These are phyloP conservation scores for Psophocarpus tetragonolobus DNA, from an alignment of 306 rosid species.

Conservation along the genomic window DNA sequence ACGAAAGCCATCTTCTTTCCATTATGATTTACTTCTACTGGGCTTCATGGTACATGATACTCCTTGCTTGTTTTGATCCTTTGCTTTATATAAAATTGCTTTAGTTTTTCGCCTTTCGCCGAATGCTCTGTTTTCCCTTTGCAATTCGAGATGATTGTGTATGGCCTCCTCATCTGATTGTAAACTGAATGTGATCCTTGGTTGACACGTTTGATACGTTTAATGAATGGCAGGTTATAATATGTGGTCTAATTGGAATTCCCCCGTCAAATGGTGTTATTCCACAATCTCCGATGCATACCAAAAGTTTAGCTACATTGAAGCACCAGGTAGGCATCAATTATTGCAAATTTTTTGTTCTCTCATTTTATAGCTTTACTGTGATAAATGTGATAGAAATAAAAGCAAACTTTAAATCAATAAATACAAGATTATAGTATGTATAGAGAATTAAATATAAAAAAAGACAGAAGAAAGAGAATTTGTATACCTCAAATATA, in stretches of 20 bases:
- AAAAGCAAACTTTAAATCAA: too few relatives aligned
- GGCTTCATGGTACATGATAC: slow-evolving; percentile 68
- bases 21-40: slow-evolving; percentile 79
- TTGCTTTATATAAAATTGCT: slow-evolving; percentile 7
- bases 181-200: slow-evolving; percentile 10
- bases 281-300: slow-evolving; percentile 94
- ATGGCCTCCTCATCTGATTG: neutral
- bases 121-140: neutral
- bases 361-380: slow-evolving; percentile 19
- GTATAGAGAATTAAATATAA: too few relatives aligned
- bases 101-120: slow-evolving; percentile 9
- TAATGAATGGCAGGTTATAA: slow-evolving; percentile 57
- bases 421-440: too few relatives aligned
- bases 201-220: slow-evolving; percentile 19
- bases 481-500: too few relatives aligned
- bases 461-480: too few relatives aligned
- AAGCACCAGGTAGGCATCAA: slow-evolving; percentile 67
- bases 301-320: slow-evolving; percentile 74
- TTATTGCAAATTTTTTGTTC: neutral
- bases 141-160: neutral
- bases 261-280: slow-evolving; percentile 88
- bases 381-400: too few relatives aligned
- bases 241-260: slow-evolving; percentile 79
- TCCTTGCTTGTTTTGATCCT: slow-evolving; percentile 17
- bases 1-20: slow-evolving; percentile 77